phyloP scores from a whole-genome alignment of 129 eudicot genomes.

The Dittrichia graveolens region DNA sequence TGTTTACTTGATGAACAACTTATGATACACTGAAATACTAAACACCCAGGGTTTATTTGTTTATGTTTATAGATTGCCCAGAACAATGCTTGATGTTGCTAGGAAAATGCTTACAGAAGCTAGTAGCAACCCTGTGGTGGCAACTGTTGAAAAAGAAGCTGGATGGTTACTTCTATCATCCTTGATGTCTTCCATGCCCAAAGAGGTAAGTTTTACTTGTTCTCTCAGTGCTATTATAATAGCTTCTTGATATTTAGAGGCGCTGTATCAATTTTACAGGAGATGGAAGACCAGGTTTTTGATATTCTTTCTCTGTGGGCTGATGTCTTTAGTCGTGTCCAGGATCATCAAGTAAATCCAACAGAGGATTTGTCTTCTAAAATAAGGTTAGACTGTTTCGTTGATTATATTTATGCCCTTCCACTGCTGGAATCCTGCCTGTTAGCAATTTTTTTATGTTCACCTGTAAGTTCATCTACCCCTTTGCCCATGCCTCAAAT shows the following conservation, averaged over 20 bases:
- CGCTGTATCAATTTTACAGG: slow-evolving; percentile 56
- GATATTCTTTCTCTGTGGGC: slow-evolving; percentile 96
- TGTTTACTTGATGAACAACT: neutral
- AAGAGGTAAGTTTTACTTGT: slow-evolving; percentile 56
- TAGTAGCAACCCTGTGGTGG: slow-evolving; percentile 67
- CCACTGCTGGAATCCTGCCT: too few species aligned
- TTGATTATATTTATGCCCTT: too few species aligned
- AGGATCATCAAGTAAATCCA: slow-evolving; percentile 46
- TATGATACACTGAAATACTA: slow-evolving; percentile 10
- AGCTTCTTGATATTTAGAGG: slow-evolving; percentile 31
- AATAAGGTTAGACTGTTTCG: slow-evolving; percentile 55
- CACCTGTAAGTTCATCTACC: too few species aligned
- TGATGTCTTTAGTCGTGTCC: slow-evolving; percentile 62
- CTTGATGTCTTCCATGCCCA: slow-evolving; percentile 86
- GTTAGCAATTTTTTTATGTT: neutral
- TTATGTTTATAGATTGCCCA: slow-evolving; percentile 69
- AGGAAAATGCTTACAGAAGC: slow-evolving; percentile 78
- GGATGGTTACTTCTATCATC: slow-evolving; percentile 94
- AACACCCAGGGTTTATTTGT: slow-evolving; percentile 19
- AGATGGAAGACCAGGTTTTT: slow-evolving; percentile 93
- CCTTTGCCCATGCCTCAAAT: too few species aligned
- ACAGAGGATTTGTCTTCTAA: slow-evolving; percentile 56
- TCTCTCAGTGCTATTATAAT: slow-evolving; percentile 10
- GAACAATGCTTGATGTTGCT: slow-evolving; percentile 85
- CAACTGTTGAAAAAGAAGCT: slow-evolving; percentile 90